Conservation (phyloP, 768 basidiomycete genomes). For the Kwoniella bestiolae region DNA sequence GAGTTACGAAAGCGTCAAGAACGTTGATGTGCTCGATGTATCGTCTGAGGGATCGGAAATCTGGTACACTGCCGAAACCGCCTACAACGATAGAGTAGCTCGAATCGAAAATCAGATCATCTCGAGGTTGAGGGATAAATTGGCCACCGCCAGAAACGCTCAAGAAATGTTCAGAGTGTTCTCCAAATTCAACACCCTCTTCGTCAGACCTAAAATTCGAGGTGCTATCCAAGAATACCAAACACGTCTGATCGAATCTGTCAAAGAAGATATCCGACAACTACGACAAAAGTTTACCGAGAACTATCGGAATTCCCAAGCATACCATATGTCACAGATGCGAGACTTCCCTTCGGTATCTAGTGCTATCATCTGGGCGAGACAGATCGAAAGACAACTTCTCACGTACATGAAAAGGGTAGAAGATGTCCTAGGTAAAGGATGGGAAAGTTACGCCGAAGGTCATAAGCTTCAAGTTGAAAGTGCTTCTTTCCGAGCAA, state of each 20-base stretch:
- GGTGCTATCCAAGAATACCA: constrained; percentile 99
- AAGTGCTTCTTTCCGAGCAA: constrained; percentile 86
- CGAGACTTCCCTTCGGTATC: constrained; percentile 98
- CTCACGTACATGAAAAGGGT: constrained; percentile 98
- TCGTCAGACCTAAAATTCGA: constrained; percentile 93
- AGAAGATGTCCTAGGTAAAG: constrained; percentile 94
- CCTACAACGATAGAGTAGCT: constrained; percentile 96
- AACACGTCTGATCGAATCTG: constrained; percentile 96
- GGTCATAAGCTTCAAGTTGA: constrained; percentile 96
- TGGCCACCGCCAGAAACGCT: constrained; percentile 94
- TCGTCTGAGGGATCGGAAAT: constrained; percentile 94
- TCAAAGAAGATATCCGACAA: constrained; percentile 95
- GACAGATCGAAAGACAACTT: constrained; percentile 97
- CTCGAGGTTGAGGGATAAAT: constrained; percentile 81
- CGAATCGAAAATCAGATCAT: constrained; percentile 99
- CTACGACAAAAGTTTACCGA: constrained; percentile 98
- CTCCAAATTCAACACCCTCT: constrained; percentile 95
- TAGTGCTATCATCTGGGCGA: constrained; percentile 96
- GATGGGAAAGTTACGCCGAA: constrained; percentile 99
- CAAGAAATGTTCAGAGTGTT: constrained; percentile 99
- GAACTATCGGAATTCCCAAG: constrained; percentile 92
- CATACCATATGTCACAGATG: constrained; percentile 98
- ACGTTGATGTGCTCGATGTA: constrained; percentile 94
- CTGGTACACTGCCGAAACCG: constrained; percentile 95
- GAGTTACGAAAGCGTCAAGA: constrained; percentile 95